Base-by-base conservation (phyloP, 2,329 filamentous ascomycete genomes). In the Trichoderma asperellum region DNA sequence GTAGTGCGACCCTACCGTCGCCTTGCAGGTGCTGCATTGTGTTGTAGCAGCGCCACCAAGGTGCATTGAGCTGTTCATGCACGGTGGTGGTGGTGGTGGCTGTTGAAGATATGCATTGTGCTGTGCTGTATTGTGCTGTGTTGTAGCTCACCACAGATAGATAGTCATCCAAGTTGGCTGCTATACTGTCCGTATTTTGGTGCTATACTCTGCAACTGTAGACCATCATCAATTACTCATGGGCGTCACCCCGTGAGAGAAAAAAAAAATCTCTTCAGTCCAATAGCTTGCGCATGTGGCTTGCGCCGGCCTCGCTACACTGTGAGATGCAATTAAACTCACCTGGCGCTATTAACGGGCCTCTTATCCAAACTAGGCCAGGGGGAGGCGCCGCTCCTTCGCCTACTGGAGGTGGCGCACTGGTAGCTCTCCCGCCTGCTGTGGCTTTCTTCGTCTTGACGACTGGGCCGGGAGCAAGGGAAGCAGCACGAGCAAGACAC, bases 251-350 rank as follows among this genome's bases (percentile, higher is more conserved):
- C 5, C 5, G n/a, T 34, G 32, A 5, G 16, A 55, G 16, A 24
- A 29, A 5, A 53, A 55, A 32, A 18, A 10, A 56, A 56, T 29
- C 29, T 18, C 53, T 11, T 56, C 29, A 6, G 40, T 67, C 40
- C 53, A 60, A 61, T 60, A 53, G 47, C 27, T 34, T n/a, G 16
- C 32, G n/a, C 47, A 60, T 53, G 56, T 60, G 56, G 65, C 65
- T 60, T 61, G 65, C 65, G 5, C 43, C 32, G 65, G 47, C 24
- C 65, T 68, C 65, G 65, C 65, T 43, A 43, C 53, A 27, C 34
- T 55, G 56, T 60, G 65, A 57, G 65, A 40, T 61, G 59, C 55
- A 69, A 69, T 69, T 62, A 64, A 69, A 69, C 67, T 69, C 67
- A 69, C 67, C 59, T 69, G 67, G 53, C 67, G 67, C 67, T 69